Evolutionary conservation across 2,329 filamentous ascomycete genomes (phyloP), one percentile per base, ranked within the genome.

Genomic region (Fusarium brevicatenulatum): DNA sequence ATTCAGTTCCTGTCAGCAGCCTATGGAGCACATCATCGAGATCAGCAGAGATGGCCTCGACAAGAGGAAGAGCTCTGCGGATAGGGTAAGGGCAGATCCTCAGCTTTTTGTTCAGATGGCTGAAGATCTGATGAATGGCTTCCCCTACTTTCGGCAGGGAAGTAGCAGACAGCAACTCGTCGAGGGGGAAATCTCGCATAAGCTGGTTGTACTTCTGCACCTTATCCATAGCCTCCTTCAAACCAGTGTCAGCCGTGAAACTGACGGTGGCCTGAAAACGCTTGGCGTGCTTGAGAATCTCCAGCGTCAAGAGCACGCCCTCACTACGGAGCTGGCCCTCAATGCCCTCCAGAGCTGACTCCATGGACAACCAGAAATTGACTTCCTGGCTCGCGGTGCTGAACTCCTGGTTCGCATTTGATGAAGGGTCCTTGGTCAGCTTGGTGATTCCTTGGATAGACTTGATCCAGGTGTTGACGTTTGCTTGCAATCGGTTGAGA

Each of bases 181-280:
- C 95, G 39, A 99, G 87, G 0, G 96, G 96, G 73, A 99, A 98
- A 81, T 99, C 97, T 71, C 96, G 92, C 94, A 99, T 98, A 30
- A 99, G 89, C 84, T 97, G 94, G 81, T 99, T 99, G 86, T 98
- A 99, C 83, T 98, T 98, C 82, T 97, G 94, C 52, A 99, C 97
- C 80, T 93, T 93, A 71, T 99, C 96, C 81, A 95, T 96, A 30
- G 95, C 95, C 83, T 99, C 96, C 82, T 97, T 97, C 80, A 99
- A 83, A 6, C 96, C 95, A 40, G 96, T 99, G 82, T 99, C 97
- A 5, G 96, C 94, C 40, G 92, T 93, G 81, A 99, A 98, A 85
- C 95, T 98, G 78, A 98, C 93, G 5, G 95, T 98, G 16, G 96
- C 95, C 83, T 98, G 95, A 83, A 98, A 98, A 79, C 97, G 93